These are phyloP conservation scores for Fusarium sacchari DNA, from an alignment of 2,329 filamentous ascomycete species.

Conservation along the genomic window DNA sequence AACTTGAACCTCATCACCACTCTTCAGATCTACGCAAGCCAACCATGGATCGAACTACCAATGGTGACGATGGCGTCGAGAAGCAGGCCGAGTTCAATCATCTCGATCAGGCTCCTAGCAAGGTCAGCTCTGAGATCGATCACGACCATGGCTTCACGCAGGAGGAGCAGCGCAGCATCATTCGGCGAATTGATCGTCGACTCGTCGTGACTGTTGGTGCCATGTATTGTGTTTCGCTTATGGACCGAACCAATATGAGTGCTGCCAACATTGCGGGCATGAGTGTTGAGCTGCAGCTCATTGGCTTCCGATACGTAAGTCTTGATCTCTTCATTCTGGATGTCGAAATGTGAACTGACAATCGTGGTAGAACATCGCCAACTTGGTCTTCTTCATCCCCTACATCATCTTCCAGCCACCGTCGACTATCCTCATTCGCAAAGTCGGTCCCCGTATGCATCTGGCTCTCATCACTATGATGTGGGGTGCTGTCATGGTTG, in stretches of 20 bases:
- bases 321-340: too few relatives aligned
- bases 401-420: constrained; percentile 79
- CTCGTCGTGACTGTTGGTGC: constrained; percentile 69
- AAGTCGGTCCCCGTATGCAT: constrained; percentile 70
- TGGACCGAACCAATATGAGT: constrained; percentile 84
- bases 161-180: constrained; percentile 73
- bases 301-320: constrained; percentile 58
- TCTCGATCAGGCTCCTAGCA: constrained; percentile 37
- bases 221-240: constrained; percentile 79
- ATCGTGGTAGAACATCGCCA: constrained; percentile 65
- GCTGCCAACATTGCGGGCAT: constrained; percentile 77
- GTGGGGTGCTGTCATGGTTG: constrained; percentile 72
- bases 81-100: constrained; percentile 43
- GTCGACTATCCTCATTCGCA: constrained; percentile 74
- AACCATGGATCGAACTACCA: constrained; percentile 40
- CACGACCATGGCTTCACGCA: constrained; percentile 62
- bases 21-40: not conserved
- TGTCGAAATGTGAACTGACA: not conserved
- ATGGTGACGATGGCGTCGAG: constrained; percentile 33
- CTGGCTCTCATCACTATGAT: constrained; percentile 63
- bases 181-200: constrained; percentile 74
- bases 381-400: constrained; percentile 78
- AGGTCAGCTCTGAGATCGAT: constrained; percentile 40
- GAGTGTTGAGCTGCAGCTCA: constrained; percentile 57
- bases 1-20: not conserved